These are phyloP conservation scores for Starmera amethionina DNA, from an alignment of 805 yeast species.

Conservation along the genomic window DNA sequence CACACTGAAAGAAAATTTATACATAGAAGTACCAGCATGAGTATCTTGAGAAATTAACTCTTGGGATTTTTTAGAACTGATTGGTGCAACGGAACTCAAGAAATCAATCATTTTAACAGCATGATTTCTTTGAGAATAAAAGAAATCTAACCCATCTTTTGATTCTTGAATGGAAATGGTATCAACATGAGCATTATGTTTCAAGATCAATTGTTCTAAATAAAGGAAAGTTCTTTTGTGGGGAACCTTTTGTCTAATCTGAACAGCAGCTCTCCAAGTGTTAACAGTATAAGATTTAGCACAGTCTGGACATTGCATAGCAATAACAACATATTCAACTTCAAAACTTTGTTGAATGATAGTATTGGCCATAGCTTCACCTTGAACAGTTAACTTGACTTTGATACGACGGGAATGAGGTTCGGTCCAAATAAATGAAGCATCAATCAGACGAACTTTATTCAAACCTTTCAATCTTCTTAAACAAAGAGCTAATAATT, in stretches of 20 bases:
- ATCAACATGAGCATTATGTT: slow-evolving; percentile 86
- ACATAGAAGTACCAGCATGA: slow-evolving; percentile 79
- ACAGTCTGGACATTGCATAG: slow-evolving; percentile 98
- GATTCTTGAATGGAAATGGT: slow-evolving; percentile 90
- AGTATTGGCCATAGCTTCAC: slow-evolving; percentile 89
- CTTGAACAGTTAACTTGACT: slow-evolving; percentile 88
- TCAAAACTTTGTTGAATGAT: slow-evolving; percentile 91
- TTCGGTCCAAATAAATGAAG: slow-evolving; percentile 96
- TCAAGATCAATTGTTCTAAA: slow-evolving; percentile 89
- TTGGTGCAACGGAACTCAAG: slow-evolving; percentile 74
- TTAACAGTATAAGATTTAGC: slow-evolving; percentile 94
- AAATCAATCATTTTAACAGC: slow-evolving; percentile 94
- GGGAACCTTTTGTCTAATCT: slow-evolving; percentile 93
- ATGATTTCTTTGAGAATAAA: slow-evolving; percentile 78
- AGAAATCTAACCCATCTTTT: slow-evolving; percentile 92
- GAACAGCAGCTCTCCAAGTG: slow-evolving; percentile 98
- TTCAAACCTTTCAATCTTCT: slow-evolving; percentile 81
- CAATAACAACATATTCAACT: slow-evolving; percentile 86
- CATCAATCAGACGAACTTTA: slow-evolving; percentile 83
- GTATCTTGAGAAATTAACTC: slow-evolving; percentile 89
- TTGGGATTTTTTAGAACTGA: slow-evolving; percentile 73
- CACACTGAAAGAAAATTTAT: slow-evolving; percentile 85
- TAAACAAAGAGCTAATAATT: slow-evolving; percentile 81
- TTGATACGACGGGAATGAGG: slow-evolving; percentile 95
- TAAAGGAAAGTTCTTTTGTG: slow-evolving; percentile 95